These are phyloP conservation scores for Aphanomyces astaci DNA, from an alignment of 352 stramenopile species.

Conservation along the genomic window DNA sequence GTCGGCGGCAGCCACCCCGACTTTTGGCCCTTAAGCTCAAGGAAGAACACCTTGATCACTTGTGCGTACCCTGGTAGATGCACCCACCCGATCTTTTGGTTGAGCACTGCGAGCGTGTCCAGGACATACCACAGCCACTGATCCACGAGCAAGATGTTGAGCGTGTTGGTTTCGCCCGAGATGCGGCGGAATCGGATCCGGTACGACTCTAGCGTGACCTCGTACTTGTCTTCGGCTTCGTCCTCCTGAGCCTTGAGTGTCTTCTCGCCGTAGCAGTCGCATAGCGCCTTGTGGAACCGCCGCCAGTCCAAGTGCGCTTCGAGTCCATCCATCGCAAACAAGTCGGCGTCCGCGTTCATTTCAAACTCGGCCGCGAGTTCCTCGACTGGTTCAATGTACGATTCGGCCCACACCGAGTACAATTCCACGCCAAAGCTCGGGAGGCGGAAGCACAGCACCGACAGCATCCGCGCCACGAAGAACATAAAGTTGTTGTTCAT, in stretches of 20 bases:
- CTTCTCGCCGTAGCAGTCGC: slow-evolving; percentile 81
- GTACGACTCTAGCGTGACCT: slow-evolving; percentile 76
- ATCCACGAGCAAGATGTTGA: slow-evolving; percentile 83
- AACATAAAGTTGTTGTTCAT: slow-evolving; percentile 92
- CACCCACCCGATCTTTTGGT: slow-evolving; percentile 84
- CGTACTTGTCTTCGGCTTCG: slow-evolving; percentile 85
- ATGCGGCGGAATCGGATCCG: slow-evolving; percentile 74
- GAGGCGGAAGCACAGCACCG: slow-evolving; percentile 76
- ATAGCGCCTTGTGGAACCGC: slow-evolving; percentile 84
- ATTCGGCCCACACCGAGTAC: slow-evolving; percentile 83
- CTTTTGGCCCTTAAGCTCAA: slow-evolving; percentile 85
- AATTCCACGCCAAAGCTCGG: slow-evolving; percentile 82
- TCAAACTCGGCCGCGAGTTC: slow-evolving; percentile 73
- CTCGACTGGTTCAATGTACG: slow-evolving; percentile 65
- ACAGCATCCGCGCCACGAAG: slow-evolving; percentile 82
- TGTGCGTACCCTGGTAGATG: slow-evolving; percentile 80
- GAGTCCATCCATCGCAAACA: slow-evolving; percentile 84
- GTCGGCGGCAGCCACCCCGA: slow-evolving; percentile 78
- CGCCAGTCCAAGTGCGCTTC: slow-evolving; percentile 83
- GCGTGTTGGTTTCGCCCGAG: slow-evolving; percentile 71
- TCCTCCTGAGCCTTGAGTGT: slow-evolving; percentile 78
- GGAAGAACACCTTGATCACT: slow-evolving; percentile 83
- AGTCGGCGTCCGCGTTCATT: slow-evolving; percentile 70
- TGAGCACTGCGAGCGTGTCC: slow-evolving; percentile 80
- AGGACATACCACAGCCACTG: slow-evolving; percentile 87